Base-by-base conservation (phyloP, 805 yeast genomes). In the Hemisphaericaspora nanyangensis region DNA sequence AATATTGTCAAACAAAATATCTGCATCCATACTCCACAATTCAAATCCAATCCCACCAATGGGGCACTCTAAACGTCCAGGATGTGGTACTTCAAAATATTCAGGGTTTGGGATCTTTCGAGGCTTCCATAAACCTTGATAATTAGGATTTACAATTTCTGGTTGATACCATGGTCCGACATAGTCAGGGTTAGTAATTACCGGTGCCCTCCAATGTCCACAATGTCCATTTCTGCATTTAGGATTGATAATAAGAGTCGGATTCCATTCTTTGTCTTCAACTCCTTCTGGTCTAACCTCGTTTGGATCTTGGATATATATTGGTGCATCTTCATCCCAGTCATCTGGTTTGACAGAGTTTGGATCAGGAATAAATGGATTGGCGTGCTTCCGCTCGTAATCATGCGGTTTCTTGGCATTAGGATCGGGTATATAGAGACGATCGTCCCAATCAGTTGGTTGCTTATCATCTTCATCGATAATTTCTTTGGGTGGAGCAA, bases 31-130 rank as follows among this genome's bases (percentile, higher is more conserved):
- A 34, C 91, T 77, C 95, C 96, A 89, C 46, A 89, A 67, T 60
- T 89, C 97, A 54, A 90, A 85, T 7, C 95, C 96, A 32, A 88
- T 51, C 8, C 85, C 95, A 17, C 89, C 90, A 46, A 87, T 77
- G 25, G 80, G 77, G 18, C 35, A 24, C 49, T 77, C 81, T 42
- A 82, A 60, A 47, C 79, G 68, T 8, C 82, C 68, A 5, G 93
- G 89, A 4, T 51, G 63, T 0, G 38, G 36, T 52, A 81, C 87
- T 49, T 76, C 80, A 48, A 60, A 76, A 60, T 73, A 86, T 26
- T 77, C 70, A 5, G 96, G 95, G 55, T 89, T 90, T 13, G 77
- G 60, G 44, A 85, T 75, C 48, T 50, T 54, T 37, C 75, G 73
- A 26, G 95, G 91, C 15, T 58, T 44, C 96, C 96, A 90, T 44